Evolutionary conservation across 176 grass and related monocot genomes (phyloP), one percentile per base, ranked within the genome.

Genomic region (Raddia distichophylla): DNA sequence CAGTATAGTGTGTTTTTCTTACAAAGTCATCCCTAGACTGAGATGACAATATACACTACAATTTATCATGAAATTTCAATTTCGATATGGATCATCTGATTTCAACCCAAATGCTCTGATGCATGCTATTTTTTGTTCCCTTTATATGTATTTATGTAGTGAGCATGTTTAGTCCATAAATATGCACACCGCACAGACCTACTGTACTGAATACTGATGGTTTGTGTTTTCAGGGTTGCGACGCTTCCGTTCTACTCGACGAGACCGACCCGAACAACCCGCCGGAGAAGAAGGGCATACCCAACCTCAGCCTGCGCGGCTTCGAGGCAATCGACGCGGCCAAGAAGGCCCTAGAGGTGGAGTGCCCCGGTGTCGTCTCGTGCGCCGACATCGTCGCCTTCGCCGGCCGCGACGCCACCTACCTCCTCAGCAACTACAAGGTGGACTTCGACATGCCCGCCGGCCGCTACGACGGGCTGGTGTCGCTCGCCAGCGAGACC

Each of bases 381-480:
- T 89, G 83, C 73, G 83, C 87, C 0, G 87, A 89, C 34, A 48
- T 89, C 62, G 66, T 89, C 74, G 84, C 88, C 58, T 90, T 90
- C 63, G 84, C 79, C 18, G 88, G 71, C 22, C 84, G 84, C 11
- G 87, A 91, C 86, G 70, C 85, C 1, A 67, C 56, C 37, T 48
- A 13, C 60, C 7, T 61, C 54, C 80, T 86, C 37, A 83, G 80
- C 80, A 0, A 6, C 12, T 0, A 5, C 34, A 19, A 4, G 0
- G 56, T 90, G 14, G 2, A 58, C 71, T 87, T 87, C 67, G n/a
- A 19, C 5, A 71, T 93, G 72, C 79, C 86, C 2, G 82, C 86
- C 0, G 90, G 90, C 4, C 84, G 90, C 59, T 74, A 52, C 2
- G 90, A 89, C 70, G 87, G 90, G 0, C 68, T 6, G 4, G 68